These are phyloP conservation scores for Lentithecium fluviatile DNA, from an alignment of 495 filamentous ascomycete genomes.

Conservation along the genomic window DNA sequence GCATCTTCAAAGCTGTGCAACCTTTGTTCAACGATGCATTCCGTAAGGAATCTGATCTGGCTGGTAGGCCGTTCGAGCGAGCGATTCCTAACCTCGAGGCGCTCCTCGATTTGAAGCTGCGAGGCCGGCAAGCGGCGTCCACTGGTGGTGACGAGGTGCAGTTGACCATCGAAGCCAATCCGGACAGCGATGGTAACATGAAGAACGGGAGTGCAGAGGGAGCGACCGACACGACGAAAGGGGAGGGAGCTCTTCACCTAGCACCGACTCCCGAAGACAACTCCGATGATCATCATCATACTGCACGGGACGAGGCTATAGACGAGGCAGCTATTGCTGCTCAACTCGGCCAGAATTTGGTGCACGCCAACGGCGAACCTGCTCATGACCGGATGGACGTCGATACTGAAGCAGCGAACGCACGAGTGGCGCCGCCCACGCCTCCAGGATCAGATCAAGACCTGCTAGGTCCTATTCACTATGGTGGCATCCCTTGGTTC, in stretches of 20 bases:
- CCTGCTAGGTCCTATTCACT: constrained; percentile 56
- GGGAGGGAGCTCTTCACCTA: constrained; percentile 37
- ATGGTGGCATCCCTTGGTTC: constrained; percentile 87
- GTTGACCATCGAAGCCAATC: not conserved
- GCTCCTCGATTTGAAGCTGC: constrained; percentile 56
- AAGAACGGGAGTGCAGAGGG: not conserved
- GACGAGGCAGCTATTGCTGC: constrained; percentile 32
- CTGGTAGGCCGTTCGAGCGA: constrained; percentile 64
- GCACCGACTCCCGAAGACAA: constrained; percentile 37
- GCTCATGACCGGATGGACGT: constrained; percentile 14
- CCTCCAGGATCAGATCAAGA: constrained; percentile 48
- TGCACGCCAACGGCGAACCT: constrained; percentile 5
- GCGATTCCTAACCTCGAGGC: constrained; percentile 70
- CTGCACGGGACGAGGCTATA: constrained; percentile 21
- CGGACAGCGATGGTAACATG: not conserved
- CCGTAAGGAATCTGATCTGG: constrained; percentile 75
- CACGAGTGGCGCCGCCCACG: constrained; percentile 41
- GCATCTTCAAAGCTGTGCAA: constrained; percentile 79
- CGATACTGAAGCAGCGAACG: constrained; percentile 2
- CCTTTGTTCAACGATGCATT: constrained; percentile 72
- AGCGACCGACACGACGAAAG: constrained; percentile 25
- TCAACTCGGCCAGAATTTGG: constrained; percentile 20
- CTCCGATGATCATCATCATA: constrained; percentile 30
- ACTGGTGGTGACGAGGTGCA: constrained; percentile 14
- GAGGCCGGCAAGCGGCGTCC: constrained; percentile 17